phyloP scores from a whole-genome alignment of 495 filamentous ascomycete species.

The Viridothelium virens region DNA sequence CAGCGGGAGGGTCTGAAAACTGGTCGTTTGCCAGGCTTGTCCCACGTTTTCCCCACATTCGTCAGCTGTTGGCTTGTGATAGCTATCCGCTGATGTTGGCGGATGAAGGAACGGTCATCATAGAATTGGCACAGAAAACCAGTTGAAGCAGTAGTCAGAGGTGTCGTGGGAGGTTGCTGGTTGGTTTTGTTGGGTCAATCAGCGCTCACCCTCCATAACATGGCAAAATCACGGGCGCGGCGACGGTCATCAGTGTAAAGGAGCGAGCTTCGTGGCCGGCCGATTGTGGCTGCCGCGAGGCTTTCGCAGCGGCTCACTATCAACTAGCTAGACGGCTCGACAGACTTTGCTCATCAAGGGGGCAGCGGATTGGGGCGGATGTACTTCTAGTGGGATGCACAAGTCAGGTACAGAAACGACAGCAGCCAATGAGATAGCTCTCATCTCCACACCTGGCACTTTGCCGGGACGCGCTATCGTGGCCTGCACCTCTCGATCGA shows the following conservation, averaged over 20 bases:
- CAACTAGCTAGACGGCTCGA: background rate
- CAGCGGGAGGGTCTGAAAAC: background rate
- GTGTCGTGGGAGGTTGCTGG: background rate
- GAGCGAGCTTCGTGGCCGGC: background rate
- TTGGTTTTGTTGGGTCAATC: constrained; percentile 3
- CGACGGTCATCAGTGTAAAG: background rate
- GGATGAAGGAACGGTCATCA: background rate
- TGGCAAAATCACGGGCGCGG: background rate
- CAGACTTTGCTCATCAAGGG: background rate
- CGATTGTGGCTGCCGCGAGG: constrained; percentile 1
- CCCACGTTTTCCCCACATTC: constrained; percentile 5
- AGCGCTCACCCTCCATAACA: background rate
- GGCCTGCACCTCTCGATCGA: constrained; percentile 5
- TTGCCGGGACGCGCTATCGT: background rate
- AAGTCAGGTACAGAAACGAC: constrained; percentile 5
- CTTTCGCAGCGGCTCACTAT: constrained; percentile 3
- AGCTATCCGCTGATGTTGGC: constrained; percentile 3
- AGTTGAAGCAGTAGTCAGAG: background rate
- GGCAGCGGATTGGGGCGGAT: background rate
- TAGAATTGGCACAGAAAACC: background rate
- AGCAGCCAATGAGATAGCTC: background rate
- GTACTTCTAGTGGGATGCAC: background rate
- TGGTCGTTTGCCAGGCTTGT: background rate
- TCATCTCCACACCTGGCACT: background rate
- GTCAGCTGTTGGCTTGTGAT: background rate